Evolutionary conservation across 176 grass and related monocot genomes (phyloP).

Genomic region (Oryza nivara): DNA sequence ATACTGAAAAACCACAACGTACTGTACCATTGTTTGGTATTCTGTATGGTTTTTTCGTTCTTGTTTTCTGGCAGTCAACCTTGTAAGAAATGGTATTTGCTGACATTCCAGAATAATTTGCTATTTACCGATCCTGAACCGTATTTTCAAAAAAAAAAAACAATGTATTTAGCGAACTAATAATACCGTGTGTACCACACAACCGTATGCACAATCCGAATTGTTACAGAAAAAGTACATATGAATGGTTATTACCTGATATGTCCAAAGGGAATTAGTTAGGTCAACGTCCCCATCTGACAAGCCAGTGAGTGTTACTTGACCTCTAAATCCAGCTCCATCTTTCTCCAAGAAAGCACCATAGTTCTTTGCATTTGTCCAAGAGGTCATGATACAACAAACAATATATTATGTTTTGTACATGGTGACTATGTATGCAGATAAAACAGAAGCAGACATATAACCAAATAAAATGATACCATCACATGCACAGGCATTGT

Average conservation of each 20-base stretch:
- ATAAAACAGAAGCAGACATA: constrained; percentile 11
- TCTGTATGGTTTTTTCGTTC: background rate
- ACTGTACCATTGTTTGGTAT: background rate
- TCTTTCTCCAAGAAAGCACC: constrained; percentile 99
- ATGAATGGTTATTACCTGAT: constrained; percentile 62
- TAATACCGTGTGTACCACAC: background rate
- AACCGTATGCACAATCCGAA: background rate
- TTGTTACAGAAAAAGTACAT: background rate
- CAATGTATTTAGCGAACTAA: background rate
- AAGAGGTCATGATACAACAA: constrained; percentile 31
- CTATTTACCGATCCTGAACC: background rate
- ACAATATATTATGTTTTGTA: constrained; percentile 21
- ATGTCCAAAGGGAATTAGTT: constrained; percentile 76
- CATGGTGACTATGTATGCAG: background rate
- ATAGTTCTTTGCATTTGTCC: constrained; percentile 70
- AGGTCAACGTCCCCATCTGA: constrained; percentile 79
- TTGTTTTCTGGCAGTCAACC: no score
- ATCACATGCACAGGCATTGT: background rate
- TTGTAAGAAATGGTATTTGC: background rate
- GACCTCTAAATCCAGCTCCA: constrained; percentile 94
- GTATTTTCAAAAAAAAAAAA: background rate
- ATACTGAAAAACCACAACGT: background rate
- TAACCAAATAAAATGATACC: background rate
- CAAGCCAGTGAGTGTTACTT: constrained; percentile 85
- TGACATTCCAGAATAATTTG: background rate